Base-by-base conservation (phyloP, 2,329 filamentous ascomycete genomes). In the Karstenula rhodostoma region DNA sequence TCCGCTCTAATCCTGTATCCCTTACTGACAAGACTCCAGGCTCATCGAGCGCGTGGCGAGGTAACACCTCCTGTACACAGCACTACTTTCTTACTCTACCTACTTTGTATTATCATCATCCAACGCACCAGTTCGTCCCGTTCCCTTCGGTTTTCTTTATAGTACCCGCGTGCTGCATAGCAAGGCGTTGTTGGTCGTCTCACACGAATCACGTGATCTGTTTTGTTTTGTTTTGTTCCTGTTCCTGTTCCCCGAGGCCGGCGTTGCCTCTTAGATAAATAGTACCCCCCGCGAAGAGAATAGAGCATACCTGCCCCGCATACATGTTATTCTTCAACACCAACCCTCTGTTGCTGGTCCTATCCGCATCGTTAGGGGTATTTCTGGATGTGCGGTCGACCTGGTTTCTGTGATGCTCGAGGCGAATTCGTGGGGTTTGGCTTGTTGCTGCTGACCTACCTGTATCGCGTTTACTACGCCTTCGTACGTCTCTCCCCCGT, bases 11-110 rank as follows among this genome's bases (percentile, higher is more conserved):
- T 17, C 22, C 27, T 10, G n/a, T 12, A 27, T 1, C 29, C 2
- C n/a, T 22, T 17, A 23, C 53, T 58, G 33, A 57, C 29, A 10
- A 12, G 10, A 5, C 1, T 12, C 7, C 25, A 62, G 60, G 44
- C 57, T 62, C 37, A 52, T 62, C 25, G 57, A 62, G 43, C 53
- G 60, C 42, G 60, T 62, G 19, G 60, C 60, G 15, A 50, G 60
- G 17, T 62, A 60, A 51, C 27, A 50, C n/a, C 29, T 35, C 12
- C n/a, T 27, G 48, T 40, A 40, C 48, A 22, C 32, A 25, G 32
- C 15, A 23, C 19, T n/a, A 33, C 12, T 22, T 35, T 40, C 17
- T 32, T 53, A 27, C 19, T 23, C 19, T n/a, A 33, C 12, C n/a
- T 35, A 25, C 17, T 32, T 53, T 17, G 1, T 47, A 51, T 33